phyloP scores from a whole-genome alignment of 306 rosid species.

The Macrotyloma uniflorum region DNA sequence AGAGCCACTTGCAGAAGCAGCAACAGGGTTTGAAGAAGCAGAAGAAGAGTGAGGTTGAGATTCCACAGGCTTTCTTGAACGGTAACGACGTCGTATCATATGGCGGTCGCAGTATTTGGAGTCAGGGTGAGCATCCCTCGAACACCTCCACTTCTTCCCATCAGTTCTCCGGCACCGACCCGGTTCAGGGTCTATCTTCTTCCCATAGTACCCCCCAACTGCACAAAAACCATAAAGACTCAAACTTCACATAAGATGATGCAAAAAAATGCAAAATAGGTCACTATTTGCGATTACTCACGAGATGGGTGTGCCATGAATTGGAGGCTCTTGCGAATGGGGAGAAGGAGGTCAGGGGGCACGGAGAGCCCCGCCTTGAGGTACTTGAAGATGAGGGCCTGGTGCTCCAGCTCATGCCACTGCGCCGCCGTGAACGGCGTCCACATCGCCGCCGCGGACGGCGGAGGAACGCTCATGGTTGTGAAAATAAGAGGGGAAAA shows the following conservation, averaged over 20 bases:
- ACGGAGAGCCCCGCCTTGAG: slow-evolving; percentile 79
- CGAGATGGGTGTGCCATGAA: slow-evolving; percentile 71
- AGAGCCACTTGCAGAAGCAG: background rate
- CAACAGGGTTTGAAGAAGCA: background rate
- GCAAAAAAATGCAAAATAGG: background rate
- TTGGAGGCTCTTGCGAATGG: slow-evolving; percentile 78
- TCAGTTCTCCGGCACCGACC: slow-evolving; percentile 94
- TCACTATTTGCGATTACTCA: slow-evolving; percentile 32
- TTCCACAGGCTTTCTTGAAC: slow-evolving; percentile 99
- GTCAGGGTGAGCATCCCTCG: slow-evolving; percentile 84
- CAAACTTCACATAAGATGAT: background rate
- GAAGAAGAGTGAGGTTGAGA: slow-evolving; percentile 41
- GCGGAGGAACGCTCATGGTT: slow-evolving; percentile 47
- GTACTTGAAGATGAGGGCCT: slow-evolving; percentile 87
- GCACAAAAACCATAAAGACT: slow-evolving; percentile 1
- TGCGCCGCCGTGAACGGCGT: slow-evolving; percentile 82
- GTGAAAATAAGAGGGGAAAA: background rate
- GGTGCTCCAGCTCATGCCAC: slow-evolving; percentile 94
- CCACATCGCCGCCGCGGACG: slow-evolving; percentile 46
- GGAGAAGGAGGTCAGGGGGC: slow-evolving; percentile 83
- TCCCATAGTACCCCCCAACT: slow-evolving; percentile 75
- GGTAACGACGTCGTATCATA: slow-evolving; percentile 93
- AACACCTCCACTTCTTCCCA: slow-evolving; percentile 92
- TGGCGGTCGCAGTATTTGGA: slow-evolving; percentile 96
- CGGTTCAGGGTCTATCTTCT: slow-evolving; percentile 94